Base-by-base conservation (phyloP, 257 asterid species). In the Solanum chmielewskii region DNA sequence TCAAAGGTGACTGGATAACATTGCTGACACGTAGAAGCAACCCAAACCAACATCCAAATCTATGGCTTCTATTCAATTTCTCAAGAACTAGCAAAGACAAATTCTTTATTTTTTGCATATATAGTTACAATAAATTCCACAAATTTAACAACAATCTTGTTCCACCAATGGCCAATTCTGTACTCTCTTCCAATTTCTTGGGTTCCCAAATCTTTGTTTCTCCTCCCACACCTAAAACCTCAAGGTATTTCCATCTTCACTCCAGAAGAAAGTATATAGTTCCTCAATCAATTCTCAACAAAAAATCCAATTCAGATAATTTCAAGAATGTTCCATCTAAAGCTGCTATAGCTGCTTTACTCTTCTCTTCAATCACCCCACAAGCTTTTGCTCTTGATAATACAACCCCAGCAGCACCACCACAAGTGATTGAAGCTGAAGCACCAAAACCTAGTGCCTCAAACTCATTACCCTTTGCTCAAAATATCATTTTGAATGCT, bases 271-370 rank as follows among this genome's bases (percentile, higher is more conserved):
- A 85, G 89, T 76, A 90, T 81, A 9, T 87, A 12, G 81, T 91
- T 4, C 92, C 95, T 8, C 91, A 90, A 89, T 92, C 98, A 64
- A 27, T 94, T 27, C 91, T 93, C 10, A 87, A 82, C 88, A 85
- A 42, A 70, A 92, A 81, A 29, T 20, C 83, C 78, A 77, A 90
- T 71, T 86, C 92, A 64, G 85, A 86, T 37, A 87, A 89, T 86
- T 89, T 90, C n/a, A 91, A 78, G 74, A 87, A 59, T 39, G 59
- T 92, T 37, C 86, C 89, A 52, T 93, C 93, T 33, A 92, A 93
- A n/a, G 98, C 96, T 14, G 93, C 98, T 66, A 33, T 96, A 73
- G 97, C 99, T 89, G 97, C 99, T 75, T 31, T 97, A 9, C 90
- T 97, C 6, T 91, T 96, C 87, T 91, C 98, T 71, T 93, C 99